phyloP scores from a whole-genome alignment of 345 rosid species.

The Noccaea caerulescens region DNA sequence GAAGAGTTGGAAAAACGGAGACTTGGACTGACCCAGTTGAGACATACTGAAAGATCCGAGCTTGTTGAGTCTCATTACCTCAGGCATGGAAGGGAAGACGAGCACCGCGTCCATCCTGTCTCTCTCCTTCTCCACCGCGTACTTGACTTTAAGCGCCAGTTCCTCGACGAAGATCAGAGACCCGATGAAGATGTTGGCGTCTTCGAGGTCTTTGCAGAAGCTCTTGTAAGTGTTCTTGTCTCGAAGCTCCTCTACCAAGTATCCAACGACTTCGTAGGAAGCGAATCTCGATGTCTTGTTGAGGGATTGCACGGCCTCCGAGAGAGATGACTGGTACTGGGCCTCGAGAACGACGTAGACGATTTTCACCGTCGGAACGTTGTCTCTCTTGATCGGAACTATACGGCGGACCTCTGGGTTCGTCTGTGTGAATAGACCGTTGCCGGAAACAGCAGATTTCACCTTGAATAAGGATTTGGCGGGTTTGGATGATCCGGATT shows the following conservation, averaged over 20 bases:
- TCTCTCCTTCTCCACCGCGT: constrained; percentile 92
- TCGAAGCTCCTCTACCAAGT: constrained; percentile 94
- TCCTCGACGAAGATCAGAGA: constrained; percentile 96
- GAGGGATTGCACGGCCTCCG: constrained; percentile 75
- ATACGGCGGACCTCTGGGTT: constrained; percentile 88
- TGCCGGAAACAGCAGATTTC: constrained; percentile 73
- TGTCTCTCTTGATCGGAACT: constrained; percentile 69
- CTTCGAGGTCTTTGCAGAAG: constrained; percentile 86
- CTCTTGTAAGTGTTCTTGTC: constrained; percentile 68
- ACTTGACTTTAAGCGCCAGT: constrained; percentile 83
- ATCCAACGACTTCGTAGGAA: constrained; percentile 85
- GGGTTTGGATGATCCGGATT: constrained; percentile 33
- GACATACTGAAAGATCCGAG: constrained; percentile 98
- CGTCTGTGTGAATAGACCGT: constrained; percentile 96
- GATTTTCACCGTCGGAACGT: constrained; percentile 77
- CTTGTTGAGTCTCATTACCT: constrained; percentile 96
- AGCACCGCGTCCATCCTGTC: constrained; percentile 95
- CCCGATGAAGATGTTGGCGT: constrained; percentile 91
- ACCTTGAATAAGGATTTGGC: constrained; percentile 54
- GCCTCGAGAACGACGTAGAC: constrained; percentile 98
- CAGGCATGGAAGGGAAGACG: constrained; percentile 99
- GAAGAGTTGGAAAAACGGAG: constrained; percentile 90
- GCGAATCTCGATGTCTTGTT: constrained; percentile 67
- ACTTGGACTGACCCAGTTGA: constrained; percentile 91
- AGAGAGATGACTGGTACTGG: constrained; percentile 90